Percentiles rank a stretch among this genome's conserved stretches.
Evolutionary conservation across 768 basidiomycete genomes (phyloP).

Genomic region (Naganishia randhawae): DNA sequence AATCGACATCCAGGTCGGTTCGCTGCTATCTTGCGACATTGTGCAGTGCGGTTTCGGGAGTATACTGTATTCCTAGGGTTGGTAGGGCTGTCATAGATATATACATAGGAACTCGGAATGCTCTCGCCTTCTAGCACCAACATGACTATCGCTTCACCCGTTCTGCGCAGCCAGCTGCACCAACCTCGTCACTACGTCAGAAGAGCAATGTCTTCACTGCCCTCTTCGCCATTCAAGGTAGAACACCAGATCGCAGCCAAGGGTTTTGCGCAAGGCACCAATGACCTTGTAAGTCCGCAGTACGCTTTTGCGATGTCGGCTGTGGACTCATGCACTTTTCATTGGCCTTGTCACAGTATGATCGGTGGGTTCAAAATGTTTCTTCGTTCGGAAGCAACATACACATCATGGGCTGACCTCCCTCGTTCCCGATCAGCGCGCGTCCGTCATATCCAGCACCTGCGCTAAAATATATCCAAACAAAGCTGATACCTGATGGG

Average conservation of each 20-base stretch:
- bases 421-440: constrained; percentile 54
- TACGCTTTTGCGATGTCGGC: too few species aligned
- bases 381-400: background rate
- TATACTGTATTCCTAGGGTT: too few species aligned
- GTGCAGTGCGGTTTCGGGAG: too few species aligned
- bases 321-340: background rate
- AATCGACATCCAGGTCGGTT: background rate
- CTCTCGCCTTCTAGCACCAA: background rate
- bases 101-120: background rate
- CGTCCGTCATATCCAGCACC: constrained; percentile 75
- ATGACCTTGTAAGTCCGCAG: constrained; percentile 55
- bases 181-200: background rate
- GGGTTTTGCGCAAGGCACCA: constrained; percentile 77
- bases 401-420: background rate
- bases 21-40: too few species aligned
- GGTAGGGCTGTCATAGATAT: too few species aligned
- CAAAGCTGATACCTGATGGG: constrained; percentile 39
- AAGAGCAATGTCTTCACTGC: constrained; percentile 12
- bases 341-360: constrained; percentile 17
- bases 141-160: background rate
- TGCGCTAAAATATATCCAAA: constrained; percentile 62
- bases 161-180: background rate
- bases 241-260: constrained; percentile 60
- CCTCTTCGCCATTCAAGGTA: constrained; percentile 7
- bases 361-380: constrained; percentile 12